Percentiles rank a stretch among this genome's conserved stretches.
These are phyloP conservation scores for Corinectria fuckeliana DNA, from an alignment of 2,329 filamentous ascomycete species.

Conservation along the genomic window DNA sequence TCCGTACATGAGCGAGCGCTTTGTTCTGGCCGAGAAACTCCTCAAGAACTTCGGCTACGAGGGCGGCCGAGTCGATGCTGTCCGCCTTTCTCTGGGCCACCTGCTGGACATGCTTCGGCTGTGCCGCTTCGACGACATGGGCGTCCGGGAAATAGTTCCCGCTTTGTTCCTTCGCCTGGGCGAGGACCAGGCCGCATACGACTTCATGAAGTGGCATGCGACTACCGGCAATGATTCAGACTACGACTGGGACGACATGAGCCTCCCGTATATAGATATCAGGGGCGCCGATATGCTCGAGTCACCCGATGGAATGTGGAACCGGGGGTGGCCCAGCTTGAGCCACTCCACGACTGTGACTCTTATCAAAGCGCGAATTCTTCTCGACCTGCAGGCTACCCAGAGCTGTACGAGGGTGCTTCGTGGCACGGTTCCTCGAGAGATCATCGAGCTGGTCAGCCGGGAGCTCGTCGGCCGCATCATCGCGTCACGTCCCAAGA, in stretches of 20 bases:
- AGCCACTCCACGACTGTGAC: conserved; percentile 21
- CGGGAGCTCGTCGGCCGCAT: conserved; percentile 20
- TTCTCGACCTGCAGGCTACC: conserved; percentile 31
- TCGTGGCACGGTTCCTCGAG: conserved; percentile 15
- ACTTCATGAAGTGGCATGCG: conserved; percentile 48
- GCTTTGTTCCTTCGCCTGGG: conserved; percentile 52
- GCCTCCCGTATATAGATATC: conserved; percentile 41
- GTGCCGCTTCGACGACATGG: conserved; percentile 52
- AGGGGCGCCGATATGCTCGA: conserved; percentile 51
- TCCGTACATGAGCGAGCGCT: conserved; percentile 51
- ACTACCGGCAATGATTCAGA: conserved; percentile 13
- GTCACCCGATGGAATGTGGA: neutral
- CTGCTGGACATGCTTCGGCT: conserved; percentile 53
- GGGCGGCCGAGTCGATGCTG: conserved; percentile 35
- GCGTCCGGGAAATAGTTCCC: conserved; percentile 50
- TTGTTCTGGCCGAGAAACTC: conserved; percentile 37
- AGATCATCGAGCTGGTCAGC: conserved; percentile 32
- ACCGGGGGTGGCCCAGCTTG: conserved; percentile 4
- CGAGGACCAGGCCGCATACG: conserved; percentile 58
- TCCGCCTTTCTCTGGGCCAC: conserved; percentile 48
- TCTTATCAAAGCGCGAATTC: conserved; percentile 34
- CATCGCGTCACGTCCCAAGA: neutral
- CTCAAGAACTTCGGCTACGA: conserved; percentile 40
- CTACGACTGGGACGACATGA: conserved; percentile 31
- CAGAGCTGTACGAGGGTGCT: conserved; percentile 22